Evolutionary conservation across 225 moss, liverwort and hornwort species (phyloP), one percentile per base, ranked within the genome.

Genomic region (Bryoerythrophyllum caledonicum): DNA sequence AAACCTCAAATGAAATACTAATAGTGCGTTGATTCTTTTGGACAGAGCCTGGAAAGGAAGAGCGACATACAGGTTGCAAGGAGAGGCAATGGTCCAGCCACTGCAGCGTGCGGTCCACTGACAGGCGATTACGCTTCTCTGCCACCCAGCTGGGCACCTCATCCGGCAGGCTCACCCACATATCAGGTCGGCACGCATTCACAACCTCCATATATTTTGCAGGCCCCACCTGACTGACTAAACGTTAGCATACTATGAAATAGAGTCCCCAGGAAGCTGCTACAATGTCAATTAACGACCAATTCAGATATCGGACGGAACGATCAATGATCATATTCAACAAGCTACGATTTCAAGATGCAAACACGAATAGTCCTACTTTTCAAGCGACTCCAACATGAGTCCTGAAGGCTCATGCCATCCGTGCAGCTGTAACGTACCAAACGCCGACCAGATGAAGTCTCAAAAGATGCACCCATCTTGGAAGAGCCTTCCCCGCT

Each of bases 11-110:
- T n/a, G 34, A 13, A 25, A 57, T 2, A 8, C 49, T 4, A 8
- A 19, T 2, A 46, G 3, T 62, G 19, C 41, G 15, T 28, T 35
- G 15, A 71, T 60, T 69, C 41, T 74, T 68, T 28, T 35, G 27
- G 21, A 43, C 53, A 64, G 73, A 44, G 57, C 26, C 12, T 71
- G 75, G 56, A 78, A 75, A 76, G 73, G 59, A 82, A 77, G 62
- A 56, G 63, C 26, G 44, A 75, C 93, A 81, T 95, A 99, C 99
- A 85, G 86, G 81, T 86, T 89, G 91, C 85, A 99, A 74, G 76
- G 99, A 85, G 70, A 99, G 95, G 83, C 99, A 95, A 75, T 93
- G 93, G 73, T 95, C 99, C 67, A 99, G 79, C 99, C 99, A 99
- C 75, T 81, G 89, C 32, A 99, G 84, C 24, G 99, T 95, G 73